A percentile compares a stretch with the other conserved stretches of the same genome.
These are phyloP conservation scores for Ceratocystis alfenasii DNA, from an alignment of 2,329 filamentous ascomycete species.

Conservation along the genomic window DNA sequence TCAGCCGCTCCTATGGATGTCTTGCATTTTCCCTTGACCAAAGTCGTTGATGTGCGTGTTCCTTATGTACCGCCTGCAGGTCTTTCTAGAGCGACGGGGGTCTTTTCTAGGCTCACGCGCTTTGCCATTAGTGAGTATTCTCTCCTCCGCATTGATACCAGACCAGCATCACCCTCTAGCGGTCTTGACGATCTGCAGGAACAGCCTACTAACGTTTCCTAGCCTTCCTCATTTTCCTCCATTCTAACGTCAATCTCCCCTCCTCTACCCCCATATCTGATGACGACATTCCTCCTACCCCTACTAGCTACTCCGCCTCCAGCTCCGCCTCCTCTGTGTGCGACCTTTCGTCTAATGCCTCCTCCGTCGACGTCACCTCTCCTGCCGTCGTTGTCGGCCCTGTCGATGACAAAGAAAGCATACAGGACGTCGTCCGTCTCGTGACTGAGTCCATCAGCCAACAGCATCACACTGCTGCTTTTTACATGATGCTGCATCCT, in stretches of 20 bases:
- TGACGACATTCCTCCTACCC: slow-evolving; percentile 3
- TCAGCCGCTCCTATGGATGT: not conserved
- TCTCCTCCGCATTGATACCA: not conserved
- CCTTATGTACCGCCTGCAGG: slow-evolving; percentile 8
- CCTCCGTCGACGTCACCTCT: slow-evolving; percentile 29
- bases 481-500: slow-evolving; percentile 52
- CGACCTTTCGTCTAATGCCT: slow-evolving; percentile 29
- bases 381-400: slow-evolving; percentile 51
- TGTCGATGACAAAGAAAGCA: slow-evolving; percentile 43
- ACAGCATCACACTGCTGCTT: slow-evolving; percentile 58
- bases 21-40: not conserved
- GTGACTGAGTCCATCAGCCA: slow-evolving; percentile 73
- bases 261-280: not conserved
- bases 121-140: slow-evolving; percentile 10
- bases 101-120: not conserved
- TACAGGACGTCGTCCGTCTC: slow-evolving; percentile 55
- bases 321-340: slow-evolving; percentile 13
- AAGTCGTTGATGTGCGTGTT: slow-evolving; percentile 16
- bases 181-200: too few relatives aligned
- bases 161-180: not conserved
- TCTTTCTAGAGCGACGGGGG: not conserved
- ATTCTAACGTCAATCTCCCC: slow-evolving; percentile 11
- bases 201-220: too few relatives aligned
- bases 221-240: slow-evolving; percentile 15
- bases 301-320: not conserved